Percentiles rank a stretch among this genome's conserved stretches.
These are phyloP conservation scores for Ascochyta koolunga DNA, from an alignment of 2,329 filamentous ascomycete species.

Conservation along the genomic window DNA sequence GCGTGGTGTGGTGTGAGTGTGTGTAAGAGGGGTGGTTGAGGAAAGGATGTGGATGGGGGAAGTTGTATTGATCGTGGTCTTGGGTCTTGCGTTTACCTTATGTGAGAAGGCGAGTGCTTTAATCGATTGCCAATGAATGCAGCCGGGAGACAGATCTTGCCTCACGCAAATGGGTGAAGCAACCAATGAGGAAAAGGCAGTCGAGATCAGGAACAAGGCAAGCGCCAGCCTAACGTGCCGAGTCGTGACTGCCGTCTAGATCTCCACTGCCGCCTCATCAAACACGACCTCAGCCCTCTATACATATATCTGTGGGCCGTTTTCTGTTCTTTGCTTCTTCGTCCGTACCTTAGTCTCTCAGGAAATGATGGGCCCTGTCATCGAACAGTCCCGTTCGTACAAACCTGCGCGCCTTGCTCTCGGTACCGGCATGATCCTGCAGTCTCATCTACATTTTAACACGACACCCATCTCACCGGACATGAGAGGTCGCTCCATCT, in stretches of 20 bases:
- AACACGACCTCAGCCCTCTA: constrained; percentile 10
- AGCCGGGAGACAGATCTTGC: background rate
- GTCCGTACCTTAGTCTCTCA: constrained; percentile 12
- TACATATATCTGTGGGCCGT: constrained; percentile 2
- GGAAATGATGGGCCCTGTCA: constrained; percentile 10
- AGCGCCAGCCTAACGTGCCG: background rate
- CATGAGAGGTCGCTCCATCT: constrained; percentile 31
- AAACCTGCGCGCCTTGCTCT: constrained; percentile 9
- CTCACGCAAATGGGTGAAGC: background rate
- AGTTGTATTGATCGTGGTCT: background rate
- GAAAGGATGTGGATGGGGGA: background rate
- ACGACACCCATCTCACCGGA: constrained; percentile 17
- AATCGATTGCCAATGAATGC: background rate
- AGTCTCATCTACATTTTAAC: constrained; percentile 15
- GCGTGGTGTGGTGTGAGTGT: background rate
- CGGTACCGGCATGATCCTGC: constrained; percentile 22
- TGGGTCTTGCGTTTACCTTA: background rate
- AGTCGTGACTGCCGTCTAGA: background rate
- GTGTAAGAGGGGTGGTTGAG: too few species aligned
- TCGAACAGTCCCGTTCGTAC: constrained; percentile 1
- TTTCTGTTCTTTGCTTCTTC: constrained; percentile 2
- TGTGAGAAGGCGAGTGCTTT: too few species aligned
- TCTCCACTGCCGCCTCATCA: background rate
- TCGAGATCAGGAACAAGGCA: background rate
- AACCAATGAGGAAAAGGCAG: background rate